Evolutionary conservation across 495 filamentous ascomycete species (phyloP), one percentile per base, ranked within the genome.

Genomic region (Penicillium fimorum): DNA sequence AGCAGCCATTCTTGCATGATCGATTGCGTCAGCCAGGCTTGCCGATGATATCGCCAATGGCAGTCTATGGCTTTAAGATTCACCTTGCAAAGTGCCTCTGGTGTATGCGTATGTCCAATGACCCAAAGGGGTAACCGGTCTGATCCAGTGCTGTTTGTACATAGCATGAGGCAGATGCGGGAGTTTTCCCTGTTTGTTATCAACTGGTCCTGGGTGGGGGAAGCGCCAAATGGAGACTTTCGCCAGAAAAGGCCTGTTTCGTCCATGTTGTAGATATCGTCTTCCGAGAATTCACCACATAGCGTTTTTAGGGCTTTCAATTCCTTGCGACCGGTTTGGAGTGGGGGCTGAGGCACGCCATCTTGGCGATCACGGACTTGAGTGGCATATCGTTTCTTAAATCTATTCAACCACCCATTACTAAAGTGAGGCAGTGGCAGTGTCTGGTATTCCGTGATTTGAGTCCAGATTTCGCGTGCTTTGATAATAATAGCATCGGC

Each of bases 211-310:
- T 41, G 32, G 8, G 30, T 53, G 11, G 50, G 33, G 33, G 66
- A 42, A 7, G 48, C 43, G 15, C 48, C 35, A 30, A 55, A 49
- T 0, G 60, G 67, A 29, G 50, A 50, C 42, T 57, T 60, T 11
- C 60, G 53, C 68, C 59, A 71, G 38, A 65, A 59, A 15, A 69
- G 29, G 11, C 56, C 57, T 6, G 62, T 64, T 24, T 70, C 62
- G 29, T 69, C 64, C 44, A 72, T 62, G 41, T 64, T 69, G 27
- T 65, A 69, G 2, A 56, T 51, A 59, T 72, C 55, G 0, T 65
- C 58, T 13, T 58, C 60, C 3, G 50, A 11, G 46, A 64, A 69
- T 22, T 64, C 62, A 3, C 47, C 56, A 25, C 43, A 41, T 15
- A 60, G 18, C n/a, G 50, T 51, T n/a, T 56, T 54, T 11, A 69